Evolutionary conservation across 768 basidiomycete species (phyloP), one percentile per base, ranked within the genome.

Genomic region (Suillus lakei): DNA sequence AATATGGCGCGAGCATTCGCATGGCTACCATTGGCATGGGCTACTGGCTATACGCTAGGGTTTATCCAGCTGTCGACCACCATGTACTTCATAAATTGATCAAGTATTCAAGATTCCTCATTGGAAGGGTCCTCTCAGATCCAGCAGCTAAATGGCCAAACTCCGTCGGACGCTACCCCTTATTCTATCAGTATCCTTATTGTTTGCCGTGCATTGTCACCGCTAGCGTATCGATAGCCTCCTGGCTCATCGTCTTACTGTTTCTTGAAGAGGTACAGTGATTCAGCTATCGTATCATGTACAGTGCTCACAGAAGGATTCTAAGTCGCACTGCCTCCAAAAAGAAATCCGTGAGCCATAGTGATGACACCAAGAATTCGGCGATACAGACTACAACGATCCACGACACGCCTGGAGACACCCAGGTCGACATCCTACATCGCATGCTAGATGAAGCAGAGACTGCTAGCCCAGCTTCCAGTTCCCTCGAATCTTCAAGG

Each of bases 151-250:
- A 67, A 60, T 78, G 79, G 73, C 76, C 77, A 34, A 53, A 64
- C 1, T 23, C 70, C 5, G 75, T 80, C 39, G 72, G 73, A n/a
- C 69, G 67, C 18, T 34, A 76, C 2, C 12, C 51, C 8, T 74
- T 80, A 66, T 77, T 77, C 61, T 65, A 66, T 26, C 65, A 67
- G n/a, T 73, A 77, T 60, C 79, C 79, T 6, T 80, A 79, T 65
- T 74, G 79, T 61, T 66, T 79, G 50, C 77, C 79, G 13, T 79
- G 79, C 56, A 67, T 68, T 5, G 62, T 65, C 13, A 60, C 69
- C 13, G 72, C 72, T 61, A 43, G 66, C 21, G 69, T 74, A 39
- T 70, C 76, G 1, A 51, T 69, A 13, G 18, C 71, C 10, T 62
- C 71, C 41, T 67, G 70, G 18, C 2, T 66, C 6, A 28, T 69